These are phyloP conservation scores for Arthrobotrys sphaeroides DNA, from an alignment of 2,329 filamentous ascomycete species.

Conservation along the genomic window DNA sequence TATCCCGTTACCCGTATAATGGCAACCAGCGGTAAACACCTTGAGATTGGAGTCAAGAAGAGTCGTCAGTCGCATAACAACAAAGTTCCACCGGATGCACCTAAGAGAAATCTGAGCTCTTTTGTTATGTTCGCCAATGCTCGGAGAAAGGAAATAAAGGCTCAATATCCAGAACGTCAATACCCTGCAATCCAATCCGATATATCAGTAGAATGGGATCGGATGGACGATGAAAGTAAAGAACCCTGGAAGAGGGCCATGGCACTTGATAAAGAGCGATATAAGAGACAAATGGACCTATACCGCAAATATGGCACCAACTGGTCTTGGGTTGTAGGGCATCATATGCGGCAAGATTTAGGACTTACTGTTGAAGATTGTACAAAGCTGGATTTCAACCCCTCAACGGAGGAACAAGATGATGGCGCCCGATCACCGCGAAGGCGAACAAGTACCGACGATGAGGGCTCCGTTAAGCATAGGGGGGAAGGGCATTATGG, in stretches of 20 bases:
- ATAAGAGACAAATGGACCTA: conserved; percentile 46
- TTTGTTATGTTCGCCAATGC: conserved; percentile 53
- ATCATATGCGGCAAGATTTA: conserved; percentile 30
- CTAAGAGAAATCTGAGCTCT: conserved; percentile 51
- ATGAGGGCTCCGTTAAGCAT: not conserved
- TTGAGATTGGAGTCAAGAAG: conserved; percentile 25
- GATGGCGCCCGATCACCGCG: not conserved
- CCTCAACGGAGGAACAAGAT: not conserved
- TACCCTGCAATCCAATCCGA: conserved; percentile 47
- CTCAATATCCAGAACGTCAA: conserved; percentile 15
- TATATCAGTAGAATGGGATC: conserved; percentile 46
- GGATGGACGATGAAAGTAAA: conserved; percentile 32
- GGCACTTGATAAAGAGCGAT: conserved; percentile 45
- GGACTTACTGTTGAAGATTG: conserved; percentile 49
- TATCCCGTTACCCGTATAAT: not conserved
- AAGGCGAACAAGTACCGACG: not conserved
- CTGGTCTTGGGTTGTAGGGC: conserved; percentile 47
- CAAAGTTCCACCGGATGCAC: conserved; percentile 51
- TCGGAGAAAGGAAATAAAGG: conserved; percentile 36
- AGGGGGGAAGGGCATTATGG: not conserved
- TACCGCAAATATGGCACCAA: conserved; percentile 40
- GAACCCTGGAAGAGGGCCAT: conserved; percentile 34
- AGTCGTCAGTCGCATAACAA: conserved; percentile 48
- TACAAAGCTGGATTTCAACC: conserved; percentile 16
- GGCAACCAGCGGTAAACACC: conserved; percentile 8